A percentile compares a stretch with the other conserved stretches of the same genome.
Conservation (phyloP, 352 stramenopile species). For the Pythium myriotylum region DNA sequence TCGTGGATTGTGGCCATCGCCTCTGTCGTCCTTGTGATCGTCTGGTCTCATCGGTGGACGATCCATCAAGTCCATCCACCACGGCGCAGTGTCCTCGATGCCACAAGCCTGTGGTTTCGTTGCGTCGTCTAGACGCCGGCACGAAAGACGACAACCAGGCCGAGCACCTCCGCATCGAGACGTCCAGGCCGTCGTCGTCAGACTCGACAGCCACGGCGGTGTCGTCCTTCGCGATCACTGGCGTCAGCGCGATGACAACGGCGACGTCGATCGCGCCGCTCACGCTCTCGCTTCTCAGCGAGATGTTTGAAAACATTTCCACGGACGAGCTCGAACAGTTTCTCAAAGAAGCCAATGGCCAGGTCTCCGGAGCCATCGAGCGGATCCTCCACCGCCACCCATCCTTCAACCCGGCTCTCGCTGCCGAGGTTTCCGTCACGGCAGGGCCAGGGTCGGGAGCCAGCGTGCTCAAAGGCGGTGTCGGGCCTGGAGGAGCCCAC, state of each 20-base stretch:
- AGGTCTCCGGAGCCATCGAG: conserved; percentile 67
- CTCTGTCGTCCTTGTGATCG: conserved; percentile 26
- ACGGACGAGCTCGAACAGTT: conserved; percentile 63
- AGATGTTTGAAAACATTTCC: conserved; percentile 74
- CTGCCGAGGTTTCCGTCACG: conserved; percentile 23
- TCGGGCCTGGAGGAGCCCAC: conserved; percentile 8
- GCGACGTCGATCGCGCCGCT: conserved; percentile 41
- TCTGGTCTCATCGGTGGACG: conserved; percentile 11
- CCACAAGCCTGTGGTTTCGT: not conserved
- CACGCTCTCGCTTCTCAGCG: conserved; percentile 63
- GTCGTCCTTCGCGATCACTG: not conserved
- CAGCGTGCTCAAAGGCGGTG: conserved; percentile 3
- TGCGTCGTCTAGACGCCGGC: conserved; percentile 11
- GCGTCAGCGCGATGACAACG: conserved; percentile 4
- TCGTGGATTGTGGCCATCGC: conserved; percentile 27
- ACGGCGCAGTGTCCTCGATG: conserved; percentile 20
- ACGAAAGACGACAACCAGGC: conserved; percentile 25
- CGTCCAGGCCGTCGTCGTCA: conserved; percentile 24
- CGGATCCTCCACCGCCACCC: conserved; percentile 65
- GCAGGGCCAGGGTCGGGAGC: conserved; percentile 6
- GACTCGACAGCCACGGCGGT: conserved; percentile 19
- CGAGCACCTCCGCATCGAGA: conserved; percentile 19
- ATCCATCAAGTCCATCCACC: conserved; percentile 5
- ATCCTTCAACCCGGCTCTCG: conserved; percentile 65
- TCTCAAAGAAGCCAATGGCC: conserved; percentile 46